phyloP scores from a whole-genome alignment of 305 asterid species.

The Fraxinus xanthoxyloides region DNA sequence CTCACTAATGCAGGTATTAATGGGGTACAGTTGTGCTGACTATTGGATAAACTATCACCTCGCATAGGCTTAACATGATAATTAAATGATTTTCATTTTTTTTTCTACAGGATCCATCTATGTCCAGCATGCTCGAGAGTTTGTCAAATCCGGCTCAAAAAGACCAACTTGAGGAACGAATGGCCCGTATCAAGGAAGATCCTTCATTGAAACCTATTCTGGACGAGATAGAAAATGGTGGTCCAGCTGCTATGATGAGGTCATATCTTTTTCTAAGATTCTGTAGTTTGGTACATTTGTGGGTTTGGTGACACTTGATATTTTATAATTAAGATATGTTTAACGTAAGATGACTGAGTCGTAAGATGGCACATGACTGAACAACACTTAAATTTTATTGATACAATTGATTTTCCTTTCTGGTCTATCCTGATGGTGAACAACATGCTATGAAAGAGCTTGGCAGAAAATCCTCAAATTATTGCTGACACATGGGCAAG shows the following conservation, averaged over 20 bases:
- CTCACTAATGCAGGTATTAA: constrained; percentile 83
- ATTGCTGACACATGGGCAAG: background rate
- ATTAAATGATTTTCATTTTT: background rate
- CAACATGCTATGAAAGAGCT: background rate
- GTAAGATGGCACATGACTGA: background rate
- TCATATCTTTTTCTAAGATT: constrained; percentile 19
- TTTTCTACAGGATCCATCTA: constrained; percentile 82
- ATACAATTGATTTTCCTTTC: background rate
- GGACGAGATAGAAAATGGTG: constrained; percentile 93
- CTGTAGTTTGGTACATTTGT: background rate
- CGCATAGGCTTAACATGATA: background rate
- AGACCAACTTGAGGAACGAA: constrained; percentile 86
- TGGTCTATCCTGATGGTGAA: background rate
- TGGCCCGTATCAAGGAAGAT: constrained; percentile 83
- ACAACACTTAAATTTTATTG: background rate
- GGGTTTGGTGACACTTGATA: background rate
- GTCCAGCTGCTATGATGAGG: constrained; percentile 99
- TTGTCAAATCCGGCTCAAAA: constrained; percentile 77
- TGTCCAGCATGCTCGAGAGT: constrained; percentile 94
- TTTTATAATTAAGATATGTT: background rate
- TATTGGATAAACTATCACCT: constrained; percentile 3
- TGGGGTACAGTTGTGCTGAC: constrained; percentile 14
- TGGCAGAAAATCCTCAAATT: background rate
- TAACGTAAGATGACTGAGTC: background rate
- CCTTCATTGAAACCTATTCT: constrained; percentile 96